Percentiles rank a stretch among this genome's conserved stretches.
Evolutionary conservation across 176 grass and related monocot genomes (phyloP).

Genomic region (Lolium multiflorum): DNA sequence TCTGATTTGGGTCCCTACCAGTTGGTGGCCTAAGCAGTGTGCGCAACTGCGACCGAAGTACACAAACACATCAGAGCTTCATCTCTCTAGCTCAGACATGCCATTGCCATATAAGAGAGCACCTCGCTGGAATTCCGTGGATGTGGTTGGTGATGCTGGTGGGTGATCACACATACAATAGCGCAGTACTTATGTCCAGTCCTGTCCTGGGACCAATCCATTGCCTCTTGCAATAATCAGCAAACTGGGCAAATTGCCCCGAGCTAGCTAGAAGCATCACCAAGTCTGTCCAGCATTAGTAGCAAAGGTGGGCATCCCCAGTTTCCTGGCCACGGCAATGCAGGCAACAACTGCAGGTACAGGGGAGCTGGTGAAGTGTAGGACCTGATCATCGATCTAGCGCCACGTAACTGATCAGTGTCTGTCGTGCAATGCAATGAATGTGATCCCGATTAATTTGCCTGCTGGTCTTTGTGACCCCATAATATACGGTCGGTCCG

Average conservation of each 20-base stretch:
- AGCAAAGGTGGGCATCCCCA: background rate
- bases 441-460: background rate
- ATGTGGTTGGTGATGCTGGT: conserved; percentile 5
- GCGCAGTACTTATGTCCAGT: background rate
- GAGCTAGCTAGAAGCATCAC: conserved; percentile 25
- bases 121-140: conserved; percentile 42
- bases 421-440: background rate
- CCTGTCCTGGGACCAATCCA: background rate
- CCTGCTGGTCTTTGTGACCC: background rate
- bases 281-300: too few relatives aligned
- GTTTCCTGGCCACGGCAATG: background rate
- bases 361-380: conserved; percentile 2
- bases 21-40: background rate
- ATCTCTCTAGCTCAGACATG: background rate
- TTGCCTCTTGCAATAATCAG: background rate
- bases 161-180: too few relatives aligned
- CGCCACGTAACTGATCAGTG: background rate
- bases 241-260: background rate
- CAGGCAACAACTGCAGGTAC: background rate
- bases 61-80: background rate
- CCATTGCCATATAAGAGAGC: background rate
- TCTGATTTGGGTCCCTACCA: background rate
- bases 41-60: background rate
- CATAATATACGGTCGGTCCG: too few relatives aligned
- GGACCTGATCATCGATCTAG: conserved; percentile 10